phyloP scores from a whole-genome alignment of 805 yeast species.

The Schwanniomyces occidentalis region DNA sequence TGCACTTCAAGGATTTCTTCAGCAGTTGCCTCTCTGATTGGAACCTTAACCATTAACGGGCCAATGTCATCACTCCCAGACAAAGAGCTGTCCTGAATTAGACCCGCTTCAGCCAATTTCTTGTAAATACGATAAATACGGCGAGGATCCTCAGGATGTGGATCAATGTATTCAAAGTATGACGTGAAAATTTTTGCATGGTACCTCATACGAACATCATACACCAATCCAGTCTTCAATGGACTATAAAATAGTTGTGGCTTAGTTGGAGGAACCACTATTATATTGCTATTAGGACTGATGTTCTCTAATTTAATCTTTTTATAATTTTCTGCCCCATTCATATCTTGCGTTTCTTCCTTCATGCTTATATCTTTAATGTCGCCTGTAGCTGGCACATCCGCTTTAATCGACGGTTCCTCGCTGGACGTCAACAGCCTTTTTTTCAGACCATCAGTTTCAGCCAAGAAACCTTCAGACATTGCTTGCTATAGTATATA shows the following conservation, averaged over 20 bases:
- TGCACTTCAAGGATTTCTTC: slow-evolving; percentile 90
- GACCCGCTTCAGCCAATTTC: slow-evolving; percentile 90
- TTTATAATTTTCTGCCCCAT: slow-evolving; percentile 1
- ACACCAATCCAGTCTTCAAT: slow-evolving; percentile 88
- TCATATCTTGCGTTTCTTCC: background rate
- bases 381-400: background rate
- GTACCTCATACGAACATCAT: slow-evolving; percentile 96
- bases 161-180: slow-evolving; percentile 91
- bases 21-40: slow-evolving; percentile 82
- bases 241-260: slow-evolving; percentile 74
- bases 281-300: slow-evolving; percentile 11
- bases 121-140: slow-evolving; percentile 93
- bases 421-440: too few relatives aligned
- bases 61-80: slow-evolving; percentile 78
- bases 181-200: slow-evolving; percentile 94
- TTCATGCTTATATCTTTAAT: background rate
- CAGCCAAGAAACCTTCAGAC: too few relatives aligned
- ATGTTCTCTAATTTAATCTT: slow-evolving; percentile 2
- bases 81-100: slow-evolving; percentile 75
- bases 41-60: slow-evolving; percentile 82
- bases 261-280: slow-evolving; percentile 55
- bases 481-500: too few relatives aligned
- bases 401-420: too few relatives aligned
- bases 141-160: slow-evolving; percentile 98
- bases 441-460: too few relatives aligned